Conservation (phyloP, 208 protist species). For the Trypanosomatidae sp. region DNA sequence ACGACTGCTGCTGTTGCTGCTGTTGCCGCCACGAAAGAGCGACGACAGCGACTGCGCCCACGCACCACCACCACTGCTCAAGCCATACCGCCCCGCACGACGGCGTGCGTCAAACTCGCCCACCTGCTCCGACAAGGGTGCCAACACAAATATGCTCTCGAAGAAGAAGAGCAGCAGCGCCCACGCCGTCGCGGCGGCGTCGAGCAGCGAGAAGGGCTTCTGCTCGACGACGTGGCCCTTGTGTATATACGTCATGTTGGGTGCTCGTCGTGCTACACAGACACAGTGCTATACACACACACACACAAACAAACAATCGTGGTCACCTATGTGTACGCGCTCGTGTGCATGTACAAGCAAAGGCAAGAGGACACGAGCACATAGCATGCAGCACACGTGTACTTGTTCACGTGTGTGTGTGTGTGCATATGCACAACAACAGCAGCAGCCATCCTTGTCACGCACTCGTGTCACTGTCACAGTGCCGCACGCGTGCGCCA, state of each 20-base stretch:
- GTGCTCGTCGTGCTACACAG: background rate
- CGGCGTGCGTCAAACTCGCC: slow-evolving; percentile 14
- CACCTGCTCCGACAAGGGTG: slow-evolving; percentile 20
- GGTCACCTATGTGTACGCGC: background rate
- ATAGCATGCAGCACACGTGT: no score
- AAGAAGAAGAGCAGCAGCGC: slow-evolving; percentile 43
- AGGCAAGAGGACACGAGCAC: no score
- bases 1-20: slow-evolving; percentile 1
- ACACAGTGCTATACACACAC: background rate
- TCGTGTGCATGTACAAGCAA: background rate
- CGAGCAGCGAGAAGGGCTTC: slow-evolving; percentile 48
- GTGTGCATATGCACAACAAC: background rate
- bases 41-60: no score
- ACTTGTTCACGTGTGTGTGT: background rate
- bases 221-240: slow-evolving; percentile 62
- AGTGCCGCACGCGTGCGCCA: no score
- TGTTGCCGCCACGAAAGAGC: slow-evolving; percentile 3
- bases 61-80: no score
- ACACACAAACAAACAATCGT: background rate
- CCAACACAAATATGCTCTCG: slow-evolving; percentile 37
- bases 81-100: no score
- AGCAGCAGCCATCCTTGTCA: no score
- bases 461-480: no score
- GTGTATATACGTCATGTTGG: slow-evolving; percentile 54
- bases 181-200: slow-evolving; percentile 24